These are phyloP conservation scores for Amylostereum areolatum DNA, from an alignment of 1,284 basidiomycete genomes.

Conservation along the genomic window DNA sequence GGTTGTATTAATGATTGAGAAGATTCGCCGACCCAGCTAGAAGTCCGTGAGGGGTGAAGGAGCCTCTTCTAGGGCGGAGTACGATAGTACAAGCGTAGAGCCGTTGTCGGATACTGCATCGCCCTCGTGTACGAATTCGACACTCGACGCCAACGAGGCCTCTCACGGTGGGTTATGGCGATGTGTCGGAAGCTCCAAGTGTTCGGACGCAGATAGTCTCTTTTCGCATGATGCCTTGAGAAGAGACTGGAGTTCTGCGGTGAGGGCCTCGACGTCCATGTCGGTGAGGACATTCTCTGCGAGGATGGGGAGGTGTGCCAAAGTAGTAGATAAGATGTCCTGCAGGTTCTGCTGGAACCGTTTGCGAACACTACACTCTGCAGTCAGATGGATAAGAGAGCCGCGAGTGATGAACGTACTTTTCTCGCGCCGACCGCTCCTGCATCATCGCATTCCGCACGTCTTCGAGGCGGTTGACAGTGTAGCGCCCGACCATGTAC, in stretches of 20 bases:
- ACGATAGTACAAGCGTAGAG: constrained; percentile 33
- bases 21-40: constrained; percentile 50
- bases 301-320: constrained; percentile 76
- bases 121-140: constrained; percentile 35
- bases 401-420: constrained; percentile 40
- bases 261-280: constrained; percentile 82
- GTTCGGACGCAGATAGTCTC: not conserved
- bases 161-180: constrained; percentile 20
- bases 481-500: constrained; percentile 67
- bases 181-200: constrained; percentile 9
- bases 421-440: constrained; percentile 66
- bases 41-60: constrained; percentile 28
- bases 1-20: no score
- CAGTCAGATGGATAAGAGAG: constrained; percentile 5
- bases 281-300: constrained; percentile 65
- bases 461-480: constrained; percentile 63
- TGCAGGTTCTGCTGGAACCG: constrained; percentile 82
- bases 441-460: constrained; percentile 61
- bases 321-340: constrained; percentile 76
- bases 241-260: constrained; percentile 57
- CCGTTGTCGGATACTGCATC: constrained; percentile 49
- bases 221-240: constrained; percentile 25
- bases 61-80: constrained; percentile 20
- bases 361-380: constrained; percentile 53
- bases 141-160: constrained; percentile 39